Evolutionary conservation across 345 rosid species (phyloP), one percentile per base, ranked within the genome.

Genomic region (Heritiera littoralis): DNA sequence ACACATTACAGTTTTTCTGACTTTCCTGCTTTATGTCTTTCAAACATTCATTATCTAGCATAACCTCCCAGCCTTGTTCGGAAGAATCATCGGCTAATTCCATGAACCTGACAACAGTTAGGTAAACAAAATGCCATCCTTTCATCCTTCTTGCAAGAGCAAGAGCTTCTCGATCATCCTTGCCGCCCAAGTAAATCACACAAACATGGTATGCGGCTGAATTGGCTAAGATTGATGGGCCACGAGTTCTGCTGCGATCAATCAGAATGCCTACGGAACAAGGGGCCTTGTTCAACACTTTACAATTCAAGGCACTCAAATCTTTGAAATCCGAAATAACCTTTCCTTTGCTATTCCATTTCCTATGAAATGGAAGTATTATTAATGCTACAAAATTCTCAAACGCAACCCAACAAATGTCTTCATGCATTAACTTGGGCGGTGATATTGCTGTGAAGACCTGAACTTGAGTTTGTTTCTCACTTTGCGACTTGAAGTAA

Each of bases 91-190:
- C 18, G 6, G 3, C 30, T 2, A 3, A 35, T 1, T 78, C 41
- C 8, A 81, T 17, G 6, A 85, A 55, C 18, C 75, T 74, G 1
- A 77, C 17, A 0, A 81, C 72, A 1, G 81, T 86, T 7, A 84
- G n/a, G 65, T 28, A 46, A 55, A 79, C 70, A 3, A 11, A 35
- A 2, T 66, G 10, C 63, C 75, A 59, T 28, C 1, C 15, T 0
- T 58, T 65, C 76, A 85, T 83, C 40, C 84, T 66, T 14, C 58
- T 65, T 0, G 81, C 85, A 1, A 81, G 20, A 11, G 84, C 45
- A 41, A 85, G 64, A 1, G 85, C 88, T 66, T 87, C 88, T 1
- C 84, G 52, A 38, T 87, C 89, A n/a, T 85, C 86, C 1, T 38
- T 75, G 0, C 89, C 88, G 0, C 88, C 88, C 15, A 85, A 0